Percentiles rank a stretch among this genome's conserved stretches.
These are phyloP conservation scores for Fusarium tupiense DNA, from an alignment of 2,329 filamentous ascomycete species.

Conservation along the genomic window DNA sequence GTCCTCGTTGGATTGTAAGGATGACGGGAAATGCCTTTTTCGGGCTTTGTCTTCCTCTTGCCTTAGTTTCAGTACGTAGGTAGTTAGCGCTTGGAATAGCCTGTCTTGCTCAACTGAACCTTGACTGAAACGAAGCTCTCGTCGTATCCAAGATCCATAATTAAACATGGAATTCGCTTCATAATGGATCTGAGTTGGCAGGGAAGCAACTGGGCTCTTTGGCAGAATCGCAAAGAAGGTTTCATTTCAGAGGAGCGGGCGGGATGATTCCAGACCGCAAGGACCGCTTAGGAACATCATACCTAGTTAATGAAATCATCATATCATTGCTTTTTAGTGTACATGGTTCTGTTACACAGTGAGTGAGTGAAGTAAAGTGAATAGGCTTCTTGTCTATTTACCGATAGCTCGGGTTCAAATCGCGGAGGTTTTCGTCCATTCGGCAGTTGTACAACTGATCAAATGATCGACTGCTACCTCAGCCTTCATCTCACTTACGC, in stretches of 20 bases:
- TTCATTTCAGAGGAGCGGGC: background rate
- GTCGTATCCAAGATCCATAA: slow-evolving; percentile 25
- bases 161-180: slow-evolving; percentile 17
- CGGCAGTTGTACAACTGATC: slow-evolving; percentile 26
- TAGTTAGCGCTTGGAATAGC: background rate
- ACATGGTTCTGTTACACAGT: background rate
- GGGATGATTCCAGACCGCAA: background rate
- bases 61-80: background rate
- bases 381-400: slow-evolving; percentile 17
- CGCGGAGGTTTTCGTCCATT: slow-evolving; percentile 20
- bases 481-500: slow-evolving; percentile 9
- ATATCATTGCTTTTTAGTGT: background rate
- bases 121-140: slow-evolving; percentile 1
- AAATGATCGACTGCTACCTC: slow-evolving; percentile 17
- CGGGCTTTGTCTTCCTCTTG: background rate
- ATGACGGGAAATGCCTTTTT: background rate
- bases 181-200: background rate
- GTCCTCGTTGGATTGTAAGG: background rate
- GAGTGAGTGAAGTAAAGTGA: too few relatives aligned
- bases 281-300: background rate
- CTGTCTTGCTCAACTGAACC: background rate
- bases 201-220: background rate
- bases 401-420: slow-evolving; percentile 23
- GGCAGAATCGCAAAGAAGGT: background rate
- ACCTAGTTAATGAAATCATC: slow-evolving; percentile 15